Base-by-base conservation (phyloP, 768 basidiomycete species). In the Leccinum boreale region DNA sequence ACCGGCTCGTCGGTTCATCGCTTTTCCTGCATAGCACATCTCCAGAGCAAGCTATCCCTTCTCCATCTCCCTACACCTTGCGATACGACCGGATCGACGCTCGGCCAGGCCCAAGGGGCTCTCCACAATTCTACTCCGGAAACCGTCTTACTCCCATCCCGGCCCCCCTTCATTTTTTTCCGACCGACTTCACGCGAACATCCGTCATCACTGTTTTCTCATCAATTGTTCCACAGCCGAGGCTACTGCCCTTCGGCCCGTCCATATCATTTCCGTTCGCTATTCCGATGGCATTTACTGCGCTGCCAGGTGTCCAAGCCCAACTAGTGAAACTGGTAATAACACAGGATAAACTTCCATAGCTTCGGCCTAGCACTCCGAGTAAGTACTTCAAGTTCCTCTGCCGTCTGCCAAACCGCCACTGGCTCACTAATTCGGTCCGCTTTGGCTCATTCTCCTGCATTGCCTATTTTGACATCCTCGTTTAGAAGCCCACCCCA, bases 61-160 rank as follows among this genome's bases (percentile, higher is more conserved):
- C 26, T 33, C 47, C 26, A 26, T 7, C 7, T 24, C 52, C 23
- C 47, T 24, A 39, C 24, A 26, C 26, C 35, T 12, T 71, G 70
- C 68, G 65, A 65, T 35, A 46, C 52, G 45, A 23, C 33, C 69
- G 67, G 69, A 68, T 71, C 71, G 54, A 64, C 59, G 35, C 35
- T 55, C 24, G 10, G 52, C 29, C 59, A 29, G 29, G 53, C 45
- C n/a, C 26, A 17, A n/a, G 58, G 26, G 58, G 56, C 53, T 23
- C 36, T 33, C 31, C 31, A 52, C 17, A 57, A 55, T 51, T 39
- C 36, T 9, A 39, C 36, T 39, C 36, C 36, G 36, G 36, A 39
- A 17, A 39, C 17, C 17, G 4, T 9, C 36, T 39, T 39, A 39
- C 36, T 39, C 36, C 17, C 15, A n/a, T 39, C 36, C 36, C 36